phyloP scores from a whole-genome alignment of 1,284 basidiomycete genomes.

The Sporisorium reilianum region DNA sequence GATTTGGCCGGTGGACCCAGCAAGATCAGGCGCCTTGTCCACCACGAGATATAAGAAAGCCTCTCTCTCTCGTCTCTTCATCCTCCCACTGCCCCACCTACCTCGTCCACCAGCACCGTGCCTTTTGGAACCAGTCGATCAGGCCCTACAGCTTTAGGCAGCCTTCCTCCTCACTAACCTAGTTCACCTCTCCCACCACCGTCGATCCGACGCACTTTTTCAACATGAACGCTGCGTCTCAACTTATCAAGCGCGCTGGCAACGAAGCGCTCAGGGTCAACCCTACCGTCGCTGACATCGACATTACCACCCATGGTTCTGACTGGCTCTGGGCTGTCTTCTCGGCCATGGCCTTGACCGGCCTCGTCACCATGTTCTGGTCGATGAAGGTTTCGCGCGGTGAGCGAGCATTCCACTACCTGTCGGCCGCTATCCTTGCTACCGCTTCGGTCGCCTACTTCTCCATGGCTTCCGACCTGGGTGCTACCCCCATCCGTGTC shows the following conservation, averaged over 20 bases:
- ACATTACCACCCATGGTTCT: constrained; percentile 65
- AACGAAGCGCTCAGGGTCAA: constrained; percentile 54
- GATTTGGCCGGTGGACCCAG: neutral
- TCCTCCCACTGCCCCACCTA: neutral
- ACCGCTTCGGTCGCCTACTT: constrained; percentile 72
- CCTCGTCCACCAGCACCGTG: constrained; percentile 1
- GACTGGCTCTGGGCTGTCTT: constrained; percentile 73
- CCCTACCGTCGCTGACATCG: constrained; percentile 51
- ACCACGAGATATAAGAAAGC: constrained; percentile 5
- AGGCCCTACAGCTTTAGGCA: constrained; percentile 2
- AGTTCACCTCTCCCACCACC: neutral
- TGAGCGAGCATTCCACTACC: constrained; percentile 73
- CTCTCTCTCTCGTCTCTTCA: neutral
- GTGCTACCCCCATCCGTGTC: constrained; percentile 73
- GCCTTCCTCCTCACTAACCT: neutral
- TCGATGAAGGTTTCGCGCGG: constrained; percentile 49
- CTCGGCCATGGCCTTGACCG: constrained; percentile 64
- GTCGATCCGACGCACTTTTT: constrained; percentile 1
- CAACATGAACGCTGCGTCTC: constrained; percentile 29
- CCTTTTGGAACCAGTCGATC: constrained; percentile 1
- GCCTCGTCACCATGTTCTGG: constrained; percentile 61
- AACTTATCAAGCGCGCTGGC: constrained; percentile 49
- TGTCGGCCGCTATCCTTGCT: constrained; percentile 70
- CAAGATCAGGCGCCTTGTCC: neutral
- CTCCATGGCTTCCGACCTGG: constrained; percentile 76